Conservation (phyloP, 768 basidiomycete genomes). For the Boletus rufocinnamomeus region DNA sequence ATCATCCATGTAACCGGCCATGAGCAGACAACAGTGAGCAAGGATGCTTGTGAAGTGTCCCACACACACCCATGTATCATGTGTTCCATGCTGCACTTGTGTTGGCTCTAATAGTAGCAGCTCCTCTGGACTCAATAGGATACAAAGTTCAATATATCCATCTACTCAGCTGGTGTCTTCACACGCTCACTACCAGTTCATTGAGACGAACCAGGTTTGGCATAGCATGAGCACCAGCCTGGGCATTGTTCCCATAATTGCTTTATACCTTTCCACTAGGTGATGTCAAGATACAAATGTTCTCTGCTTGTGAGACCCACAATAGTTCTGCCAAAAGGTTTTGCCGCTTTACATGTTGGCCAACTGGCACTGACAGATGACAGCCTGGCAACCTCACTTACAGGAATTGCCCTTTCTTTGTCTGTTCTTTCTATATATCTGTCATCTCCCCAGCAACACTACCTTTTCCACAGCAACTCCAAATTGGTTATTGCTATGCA, state of each 20-base stretch:
- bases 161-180: background rate
- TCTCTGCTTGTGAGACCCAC: background rate
- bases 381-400: too few species aligned
- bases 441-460: background rate
- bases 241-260: background rate
- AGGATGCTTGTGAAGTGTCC: background rate
- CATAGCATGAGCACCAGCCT: background rate
- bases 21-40: too few species aligned
- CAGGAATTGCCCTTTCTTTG: background rate
- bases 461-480: background rate
- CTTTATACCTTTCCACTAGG: too few species aligned
- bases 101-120: too few species aligned
- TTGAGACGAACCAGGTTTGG: background rate
- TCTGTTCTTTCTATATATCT: too few species aligned
- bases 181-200: background rate
- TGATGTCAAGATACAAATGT: too few species aligned
- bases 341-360: too few species aligned
- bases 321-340: background rate
- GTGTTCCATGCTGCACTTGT: background rate
- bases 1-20: background rate
- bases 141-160: too few species aligned
- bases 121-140: too few species aligned
- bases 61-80: background rate
- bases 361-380: too few species aligned
- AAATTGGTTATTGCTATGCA: background rate